Evolutionary conservation across 116 monocot species (phyloP).

Genomic region (Iris pallida): DNA sequence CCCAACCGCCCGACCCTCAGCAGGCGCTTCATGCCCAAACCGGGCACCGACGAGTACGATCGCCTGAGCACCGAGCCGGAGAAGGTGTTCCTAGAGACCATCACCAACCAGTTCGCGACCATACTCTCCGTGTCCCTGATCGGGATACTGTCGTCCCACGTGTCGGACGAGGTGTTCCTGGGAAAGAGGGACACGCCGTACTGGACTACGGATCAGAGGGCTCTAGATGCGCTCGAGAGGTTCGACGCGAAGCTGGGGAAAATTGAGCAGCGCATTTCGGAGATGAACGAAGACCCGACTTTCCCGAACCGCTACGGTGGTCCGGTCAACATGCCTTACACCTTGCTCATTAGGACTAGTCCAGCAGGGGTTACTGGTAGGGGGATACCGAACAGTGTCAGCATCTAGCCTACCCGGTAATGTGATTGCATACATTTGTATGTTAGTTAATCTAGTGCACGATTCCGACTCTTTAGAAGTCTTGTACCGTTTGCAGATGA

Average conservation of each 20-base stretch:
- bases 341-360: slow-evolving; percentile 35
- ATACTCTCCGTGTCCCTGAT: slow-evolving; percentile 43
- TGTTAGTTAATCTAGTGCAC: no score
- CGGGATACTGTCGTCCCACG: slow-evolving; percentile 57
- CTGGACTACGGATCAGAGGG: slow-evolving; percentile 22
- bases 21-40: slow-evolving; percentile 54
- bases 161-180: slow-evolving; percentile 71
- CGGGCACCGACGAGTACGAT: slow-evolving; percentile 34
- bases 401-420: slow-evolving; percentile 29
- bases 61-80: slow-evolving; percentile 35
- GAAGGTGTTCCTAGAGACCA: slow-evolving; percentile 36
- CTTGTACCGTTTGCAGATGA: no score
- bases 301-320: slow-evolving; percentile 36
- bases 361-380: slow-evolving; percentile 29
- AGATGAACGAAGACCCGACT: slow-evolving; percentile 27
- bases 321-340: slow-evolving; percentile 50
- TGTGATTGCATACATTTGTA: no score
- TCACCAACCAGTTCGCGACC: slow-evolving; percentile 41
- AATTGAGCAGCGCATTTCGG: slow-evolving; percentile 38
- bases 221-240: slow-evolving; percentile 33
- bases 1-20: slow-evolving; percentile 64
- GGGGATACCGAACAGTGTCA: slow-evolving; percentile 58
- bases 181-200: slow-evolving; percentile 25
- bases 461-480: no score
- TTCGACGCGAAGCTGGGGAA: slow-evolving; percentile 33